Percentiles rank a stretch among this genome's conserved stretches.
phyloP scores from a whole-genome alignment of 192 early-diverging fungal species.

The Gaertneriomyces semiglobifer region DNA sequence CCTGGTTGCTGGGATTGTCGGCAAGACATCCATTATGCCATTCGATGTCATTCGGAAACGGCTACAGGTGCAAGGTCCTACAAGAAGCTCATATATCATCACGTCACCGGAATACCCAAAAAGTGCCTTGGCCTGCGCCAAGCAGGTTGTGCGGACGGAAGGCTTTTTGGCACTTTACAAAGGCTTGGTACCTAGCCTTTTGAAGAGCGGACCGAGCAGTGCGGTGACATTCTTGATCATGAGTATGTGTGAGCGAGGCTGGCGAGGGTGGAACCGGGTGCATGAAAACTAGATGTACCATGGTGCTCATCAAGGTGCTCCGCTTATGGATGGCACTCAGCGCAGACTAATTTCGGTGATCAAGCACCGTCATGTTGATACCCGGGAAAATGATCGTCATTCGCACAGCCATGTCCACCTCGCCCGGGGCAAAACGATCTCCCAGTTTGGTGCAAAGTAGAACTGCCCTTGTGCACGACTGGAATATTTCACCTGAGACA shows the following conservation, averaged over 20 bases:
- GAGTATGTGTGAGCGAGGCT: conserved; percentile 18
- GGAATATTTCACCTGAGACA: no score
- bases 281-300: no score
- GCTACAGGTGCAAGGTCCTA: conserved; percentile 71
- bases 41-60: conserved; percentile 75
- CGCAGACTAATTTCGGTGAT: no score
- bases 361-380: no score
- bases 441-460: no score
- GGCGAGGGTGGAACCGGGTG: no score
- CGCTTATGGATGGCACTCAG: no score
- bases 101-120: conserved; percentile 56
- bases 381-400: no score
- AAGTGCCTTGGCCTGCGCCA: conserved; percentile 57
- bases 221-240: conserved; percentile 86
- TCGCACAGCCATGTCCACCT: no score
- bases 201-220: conserved; percentile 83
- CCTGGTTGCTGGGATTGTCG: conserved; percentile 72
- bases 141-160: conserved; percentile 68
- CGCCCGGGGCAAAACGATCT: no score
- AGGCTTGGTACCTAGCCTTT: conserved; percentile 74
- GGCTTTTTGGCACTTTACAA: conserved; percentile 84
- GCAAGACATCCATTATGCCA: conserved; percentile 85
- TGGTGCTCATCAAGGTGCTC: no score
- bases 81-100: conserved; percentile 57
- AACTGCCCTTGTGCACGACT: no score